Percentiles rank a stretch among this genome's conserved stretches.
These are phyloP conservation scores for Nadsonia starkeyi-henricii DNA, from an alignment of 1,139 yeast species.

Conservation along the genomic window DNA sequence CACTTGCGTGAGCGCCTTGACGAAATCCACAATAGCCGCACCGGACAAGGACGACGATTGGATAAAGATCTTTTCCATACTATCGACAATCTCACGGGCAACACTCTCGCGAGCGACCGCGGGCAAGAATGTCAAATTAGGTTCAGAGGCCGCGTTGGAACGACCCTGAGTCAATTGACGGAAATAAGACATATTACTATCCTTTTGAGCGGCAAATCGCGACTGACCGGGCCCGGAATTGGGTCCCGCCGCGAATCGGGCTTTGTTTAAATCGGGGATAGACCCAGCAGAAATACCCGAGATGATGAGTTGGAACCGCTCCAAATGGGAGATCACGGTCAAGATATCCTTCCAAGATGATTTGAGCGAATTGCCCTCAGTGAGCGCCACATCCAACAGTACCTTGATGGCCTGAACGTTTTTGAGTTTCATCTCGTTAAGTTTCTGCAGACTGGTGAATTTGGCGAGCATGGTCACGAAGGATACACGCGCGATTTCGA, in stretches of 20 bases:
- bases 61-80: slow-evolving; percentile 77
- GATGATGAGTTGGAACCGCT: slow-evolving; percentile 75
- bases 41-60: slow-evolving; percentile 72
- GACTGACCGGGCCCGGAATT: slow-evolving; percentile 24
- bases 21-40: slow-evolving; percentile 74
- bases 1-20: slow-evolving; percentile 72
- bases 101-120: slow-evolving; percentile 48
- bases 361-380: slow-evolving; percentile 61
- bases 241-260: slow-evolving; percentile 40
- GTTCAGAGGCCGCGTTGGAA: not conserved
- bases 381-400: slow-evolving; percentile 60
- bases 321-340: slow-evolving; percentile 76
- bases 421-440: slow-evolving; percentile 65
- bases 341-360: slow-evolving; percentile 77
- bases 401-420: slow-evolving; percentile 70
- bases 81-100: slow-evolving; percentile 67
- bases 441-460: slow-evolving; percentile 67
- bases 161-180: slow-evolving; percentile 5
- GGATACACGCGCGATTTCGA: slow-evolving; percentile 76
- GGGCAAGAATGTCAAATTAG: slow-evolving; percentile 24
- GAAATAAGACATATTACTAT: slow-evolving; percentile 25
- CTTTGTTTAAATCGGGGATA: slow-evolving; percentile 75
- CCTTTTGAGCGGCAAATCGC: no score
- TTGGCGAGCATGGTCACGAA: slow-evolving; percentile 84
- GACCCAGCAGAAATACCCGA: slow-evolving; percentile 77